Conservation (phyloP, 768 basidiomycete genomes). For the Fomitopsis serialis region DNA sequence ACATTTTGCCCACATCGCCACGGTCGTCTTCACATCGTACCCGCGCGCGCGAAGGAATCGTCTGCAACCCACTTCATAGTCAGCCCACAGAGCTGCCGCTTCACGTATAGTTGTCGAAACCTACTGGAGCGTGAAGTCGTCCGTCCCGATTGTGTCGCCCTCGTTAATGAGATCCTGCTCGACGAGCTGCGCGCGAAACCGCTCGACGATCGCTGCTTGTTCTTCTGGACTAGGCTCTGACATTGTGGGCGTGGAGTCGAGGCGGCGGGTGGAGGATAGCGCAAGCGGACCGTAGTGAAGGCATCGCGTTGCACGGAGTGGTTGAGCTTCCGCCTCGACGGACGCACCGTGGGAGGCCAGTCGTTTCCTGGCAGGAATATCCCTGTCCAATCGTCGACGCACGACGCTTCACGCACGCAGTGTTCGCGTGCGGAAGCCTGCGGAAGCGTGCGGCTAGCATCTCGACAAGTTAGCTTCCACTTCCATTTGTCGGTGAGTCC, state of each 20-base stretch:
- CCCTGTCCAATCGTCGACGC: no score
- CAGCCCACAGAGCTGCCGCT: not conserved
- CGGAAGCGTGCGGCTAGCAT: no score
- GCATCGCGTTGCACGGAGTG: no score
- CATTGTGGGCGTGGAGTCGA: not conserved
- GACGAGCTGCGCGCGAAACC: conserved; percentile 48
- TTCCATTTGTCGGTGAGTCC: no score
- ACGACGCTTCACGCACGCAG: no score
- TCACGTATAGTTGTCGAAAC: not conserved
- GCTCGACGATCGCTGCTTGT: conserved; percentile 31
- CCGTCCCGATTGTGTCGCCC: conserved; percentile 50
- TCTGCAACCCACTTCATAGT: conserved; percentile 28
- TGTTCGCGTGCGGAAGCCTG: no score
- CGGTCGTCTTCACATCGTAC: conserved; percentile 51
- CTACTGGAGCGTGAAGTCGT: conserved; percentile 53
- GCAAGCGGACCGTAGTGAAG: no score
- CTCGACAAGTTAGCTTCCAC: no score
- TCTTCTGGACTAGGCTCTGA: conserved; percentile 21
- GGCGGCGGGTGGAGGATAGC: no score
- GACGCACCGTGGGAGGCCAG: no score
- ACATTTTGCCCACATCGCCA: conserved; percentile 61
- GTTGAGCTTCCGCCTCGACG: no score
- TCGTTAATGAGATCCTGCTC: conserved; percentile 50
- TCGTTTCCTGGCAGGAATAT: no score
- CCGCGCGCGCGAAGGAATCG: conserved; percentile 75